phyloP scores from a whole-genome alignment of 352 stramenopile genomes.

The Thraustotheca clavata region DNA sequence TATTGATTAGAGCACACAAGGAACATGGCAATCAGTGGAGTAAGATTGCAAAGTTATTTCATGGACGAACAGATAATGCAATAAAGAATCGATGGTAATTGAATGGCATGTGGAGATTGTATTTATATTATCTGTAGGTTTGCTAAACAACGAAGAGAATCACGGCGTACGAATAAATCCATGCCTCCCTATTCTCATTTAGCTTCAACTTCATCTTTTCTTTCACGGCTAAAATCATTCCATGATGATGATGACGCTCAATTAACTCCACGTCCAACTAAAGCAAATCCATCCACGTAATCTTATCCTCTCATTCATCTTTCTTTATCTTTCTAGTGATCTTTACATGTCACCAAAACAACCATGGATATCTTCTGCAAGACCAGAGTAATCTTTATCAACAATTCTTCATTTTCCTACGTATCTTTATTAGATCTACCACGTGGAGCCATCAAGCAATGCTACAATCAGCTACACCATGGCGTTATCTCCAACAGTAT shows the following conservation, averaged over 20 bases:
- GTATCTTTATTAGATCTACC: neutral
- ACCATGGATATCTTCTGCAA: neutral
- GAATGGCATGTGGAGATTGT: too few relatives aligned
- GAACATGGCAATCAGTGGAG: constrained; percentile 38
- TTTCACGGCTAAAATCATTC: neutral
- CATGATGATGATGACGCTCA: constrained; percentile 6
- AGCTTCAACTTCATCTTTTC: constrained; percentile 3
- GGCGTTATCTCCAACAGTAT: constrained; percentile 13
- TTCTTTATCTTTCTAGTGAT: neutral
- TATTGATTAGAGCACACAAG: constrained; percentile 28
- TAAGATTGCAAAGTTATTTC: constrained; percentile 35
- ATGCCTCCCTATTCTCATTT: neutral
- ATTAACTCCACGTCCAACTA: constrained; percentile 1
- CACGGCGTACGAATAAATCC: neutral
- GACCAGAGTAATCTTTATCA: neutral
- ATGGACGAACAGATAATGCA: constrained; percentile 42
- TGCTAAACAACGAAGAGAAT: constrained; percentile 16
- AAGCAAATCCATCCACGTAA: neutral
- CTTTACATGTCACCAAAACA: neutral
- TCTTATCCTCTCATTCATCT: neutral
- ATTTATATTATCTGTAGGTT: constrained; percentile 10
- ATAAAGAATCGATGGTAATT: constrained; percentile 51
- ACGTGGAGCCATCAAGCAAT: neutral
- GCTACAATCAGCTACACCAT: neutral
- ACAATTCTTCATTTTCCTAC: too few relatives aligned